These are phyloP conservation scores for Penicillium sp. DNA, from an alignment of 2,329 filamentous ascomycete genomes.

Conservation along the genomic window DNA sequence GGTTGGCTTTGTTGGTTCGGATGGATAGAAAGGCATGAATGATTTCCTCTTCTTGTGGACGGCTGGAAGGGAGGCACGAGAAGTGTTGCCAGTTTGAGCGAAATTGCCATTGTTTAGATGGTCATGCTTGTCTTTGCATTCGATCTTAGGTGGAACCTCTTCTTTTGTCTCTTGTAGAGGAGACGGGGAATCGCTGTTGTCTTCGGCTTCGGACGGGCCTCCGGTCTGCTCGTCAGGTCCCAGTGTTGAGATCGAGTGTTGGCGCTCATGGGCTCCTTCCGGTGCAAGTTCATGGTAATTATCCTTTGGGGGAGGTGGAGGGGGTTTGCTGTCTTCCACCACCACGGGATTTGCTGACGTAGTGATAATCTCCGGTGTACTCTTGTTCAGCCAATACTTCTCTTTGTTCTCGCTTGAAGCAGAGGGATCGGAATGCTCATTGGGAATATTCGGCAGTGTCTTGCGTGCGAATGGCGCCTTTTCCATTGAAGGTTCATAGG, in stretches of 20 bases:
- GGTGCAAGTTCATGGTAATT: conserved; percentile 6
- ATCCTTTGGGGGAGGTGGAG: conserved; percentile 11
- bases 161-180: conserved; percentile 11
- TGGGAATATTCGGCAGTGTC: conserved; percentile 6
- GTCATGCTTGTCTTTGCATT: background rate
- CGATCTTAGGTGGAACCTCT: background rate
- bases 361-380: background rate
- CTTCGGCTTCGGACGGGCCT: conserved; percentile 2
- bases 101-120: conserved; percentile 7
- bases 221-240: conserved; percentile 17
- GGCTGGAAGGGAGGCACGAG: background rate
- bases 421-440: conserved; percentile 2
- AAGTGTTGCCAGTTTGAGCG: background rate
- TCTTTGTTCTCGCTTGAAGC: background rate
- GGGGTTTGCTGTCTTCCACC: conserved; percentile 9
- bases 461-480: conserved; percentile 4
- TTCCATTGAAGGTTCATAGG: background rate
- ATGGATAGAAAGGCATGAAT: conserved; percentile 4
- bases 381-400: background rate
- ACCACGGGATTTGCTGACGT: conserved; percentile 16
- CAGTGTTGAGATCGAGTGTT: conserved; percentile 30
- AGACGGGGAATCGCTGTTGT: conserved; percentile 18
- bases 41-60: background rate
- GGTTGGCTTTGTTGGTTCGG: conserved; percentile 11
- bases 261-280: conserved; percentile 11